Evolutionary conservation across 2,329 filamentous ascomycete genomes (phyloP), one percentile per base, ranked within the genome.

Genomic region (Neoarthrinium moseri): DNA sequence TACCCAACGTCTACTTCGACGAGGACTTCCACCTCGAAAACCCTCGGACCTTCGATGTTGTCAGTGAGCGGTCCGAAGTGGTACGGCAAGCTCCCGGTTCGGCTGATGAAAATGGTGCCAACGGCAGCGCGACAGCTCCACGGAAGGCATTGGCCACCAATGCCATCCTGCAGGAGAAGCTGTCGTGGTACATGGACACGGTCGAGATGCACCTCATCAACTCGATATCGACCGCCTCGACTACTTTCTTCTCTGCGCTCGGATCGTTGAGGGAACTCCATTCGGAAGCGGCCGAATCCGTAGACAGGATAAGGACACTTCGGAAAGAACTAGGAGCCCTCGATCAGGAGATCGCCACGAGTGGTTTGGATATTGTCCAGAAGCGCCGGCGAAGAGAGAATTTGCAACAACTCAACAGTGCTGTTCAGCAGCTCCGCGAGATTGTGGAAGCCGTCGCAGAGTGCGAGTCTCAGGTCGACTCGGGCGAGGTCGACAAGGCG

Each of bases 161-260:
- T 67, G 94, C 94, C 0, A 99, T 99, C 48, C 67, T 99, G 27
- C 94, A 99, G 64, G 94, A 99, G 67, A 99, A 99, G 67, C 74
- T 99, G 11, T 97, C 94, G 0, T 99, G 94, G 94, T 99, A 99
- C 65, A 96, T 99, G 91, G 94, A 99, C 64, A 99, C 94, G 0
- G 91, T 99, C 18, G 94, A 99, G 64, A 90, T 99, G 45, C 94
- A 99, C 63, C 74, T 99, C 6, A 96, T 99, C 56, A 90, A 89
- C 24, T 96, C 91, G 0, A 99, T 99, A 51, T 97, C 92, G 3
- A 91, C 89, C 0, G 94, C 94, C 1, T 97, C 94, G 0, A 91
- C 90, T 1, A 96, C 92, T 0, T 99, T 99, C 66, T 99, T 99
- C 60, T 91, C 91, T 0, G 94, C 94, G 0, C 73, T 99, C 1